phyloP scores from a whole-genome alignment of 768 basidiomycete genomes.

The Lactarius quietus region DNA sequence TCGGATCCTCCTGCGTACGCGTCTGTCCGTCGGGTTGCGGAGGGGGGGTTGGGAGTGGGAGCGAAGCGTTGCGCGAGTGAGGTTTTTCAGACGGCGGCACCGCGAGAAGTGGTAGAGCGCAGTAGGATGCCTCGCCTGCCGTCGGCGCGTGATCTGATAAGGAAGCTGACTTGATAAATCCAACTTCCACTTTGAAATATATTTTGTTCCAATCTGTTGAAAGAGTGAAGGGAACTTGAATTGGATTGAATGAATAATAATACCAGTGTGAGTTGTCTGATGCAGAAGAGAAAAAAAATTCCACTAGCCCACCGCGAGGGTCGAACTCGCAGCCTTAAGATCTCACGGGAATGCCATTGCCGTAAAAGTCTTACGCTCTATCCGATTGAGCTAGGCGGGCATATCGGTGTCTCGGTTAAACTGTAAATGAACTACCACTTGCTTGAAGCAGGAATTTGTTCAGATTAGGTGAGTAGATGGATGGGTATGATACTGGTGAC shows the following conservation, averaged over 20 bases:
- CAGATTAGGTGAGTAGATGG: too few species aligned
- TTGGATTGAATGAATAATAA: too few species aligned
- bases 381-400: constrained; percentile 60
- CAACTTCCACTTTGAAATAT: neutral
- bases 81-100: constrained; percentile 3
- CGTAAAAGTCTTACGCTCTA: constrained; percentile 57
- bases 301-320: constrained; percentile 56
- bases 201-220: neutral
- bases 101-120: constrained; percentile 11
- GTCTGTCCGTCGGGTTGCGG: neutral
- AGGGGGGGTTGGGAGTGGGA: neutral
- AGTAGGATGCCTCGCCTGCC: constrained; percentile 23
- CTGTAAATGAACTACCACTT: neutral
- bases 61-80: constrained; percentile 17
- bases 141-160: constrained; percentile 16
- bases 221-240: neutral
- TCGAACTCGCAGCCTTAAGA: constrained; percentile 64
- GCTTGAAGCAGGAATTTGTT: too few species aligned
- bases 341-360: constrained; percentile 28
- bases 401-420: neutral
- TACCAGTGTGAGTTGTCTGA: too few species aligned
- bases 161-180: constrained; percentile 16
- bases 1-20: constrained; percentile 16
- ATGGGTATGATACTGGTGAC: neutral
- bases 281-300: neutral